Evolutionary conservation across 1,284 basidiomycete genomes (phyloP).

Genomic region (Cutaneotrichosporon dermatis): DNA sequence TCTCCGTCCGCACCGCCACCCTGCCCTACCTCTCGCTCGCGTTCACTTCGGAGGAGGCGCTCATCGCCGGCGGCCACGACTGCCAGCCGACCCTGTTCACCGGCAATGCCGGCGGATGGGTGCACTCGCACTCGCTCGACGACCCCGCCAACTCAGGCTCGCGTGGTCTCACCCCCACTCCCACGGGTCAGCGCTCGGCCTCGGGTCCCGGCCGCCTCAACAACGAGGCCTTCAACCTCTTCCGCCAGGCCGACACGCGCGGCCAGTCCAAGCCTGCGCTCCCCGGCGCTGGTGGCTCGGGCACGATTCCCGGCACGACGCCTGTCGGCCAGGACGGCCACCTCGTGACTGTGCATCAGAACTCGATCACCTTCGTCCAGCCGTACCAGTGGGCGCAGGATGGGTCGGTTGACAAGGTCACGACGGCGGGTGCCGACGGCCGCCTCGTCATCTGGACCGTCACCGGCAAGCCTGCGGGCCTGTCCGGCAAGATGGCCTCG

Average conservation of each 20-base stretch:
- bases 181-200: constrained; percentile 46
- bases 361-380: constrained; percentile 90
- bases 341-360: constrained; percentile 86
- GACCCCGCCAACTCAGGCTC: constrained; percentile 53
- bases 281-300: constrained; percentile 16
- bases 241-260: constrained; percentile 85
- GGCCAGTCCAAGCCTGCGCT: constrained; percentile 58
- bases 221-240: constrained; percentile 90
- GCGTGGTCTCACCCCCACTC: constrained; percentile 34
- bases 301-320: constrained; percentile 39
- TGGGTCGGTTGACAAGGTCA: constrained; percentile 67
- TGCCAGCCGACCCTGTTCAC: constrained; percentile 89
- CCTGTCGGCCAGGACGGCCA: constrained; percentile 56
- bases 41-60: constrained; percentile 73
- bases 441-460: constrained; percentile 86
- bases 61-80: constrained; percentile 94
- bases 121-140: constrained; percentile 72
- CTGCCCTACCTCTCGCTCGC: constrained; percentile 76
- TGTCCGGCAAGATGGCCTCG: constrained; percentile 28
- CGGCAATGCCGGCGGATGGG: constrained; percentile 69
- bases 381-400: constrained; percentile 63
- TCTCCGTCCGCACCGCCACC: constrained; percentile 67
- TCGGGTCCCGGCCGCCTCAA: constrained; percentile 70
- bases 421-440: constrained; percentile 93
- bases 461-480: constrained; percentile 23